Conservation (phyloP, 352 stramenopile species). For the Phytophthora citrophthora region DNA sequence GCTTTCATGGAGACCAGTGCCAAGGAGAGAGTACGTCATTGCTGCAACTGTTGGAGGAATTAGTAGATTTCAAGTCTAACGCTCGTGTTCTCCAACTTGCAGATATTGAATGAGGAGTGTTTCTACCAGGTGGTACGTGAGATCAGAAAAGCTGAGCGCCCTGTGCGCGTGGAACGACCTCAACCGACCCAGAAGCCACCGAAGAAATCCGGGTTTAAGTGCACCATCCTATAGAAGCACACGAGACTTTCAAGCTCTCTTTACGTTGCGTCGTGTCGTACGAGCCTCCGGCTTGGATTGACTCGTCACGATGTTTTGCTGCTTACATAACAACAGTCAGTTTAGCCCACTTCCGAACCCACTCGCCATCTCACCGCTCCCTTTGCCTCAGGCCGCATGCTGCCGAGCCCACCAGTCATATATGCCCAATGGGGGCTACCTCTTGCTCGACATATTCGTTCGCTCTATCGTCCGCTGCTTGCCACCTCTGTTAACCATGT, state of each 20-base stretch:
- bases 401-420: neutral
- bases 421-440: neutral
- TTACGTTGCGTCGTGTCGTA: slow-evolving; percentile 27
- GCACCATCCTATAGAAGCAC: slow-evolving; percentile 57
- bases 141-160: slow-evolving; percentile 83
- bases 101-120: slow-evolving; percentile 91
- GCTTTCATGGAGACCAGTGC: slow-evolving; percentile 90
- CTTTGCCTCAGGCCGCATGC: slow-evolving; percentile 11
- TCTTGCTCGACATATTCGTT: slow-evolving; percentile 22
- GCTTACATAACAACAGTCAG: slow-evolving; percentile 46
- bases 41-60: neutral
- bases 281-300: slow-evolving; percentile 14
- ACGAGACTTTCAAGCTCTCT: slow-evolving; percentile 19
- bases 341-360: slow-evolving; percentile 40
- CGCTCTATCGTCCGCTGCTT: slow-evolving; percentile 19
- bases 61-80: slow-evolving; percentile 6
- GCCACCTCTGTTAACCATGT: slow-evolving; percentile 4
- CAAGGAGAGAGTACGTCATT: slow-evolving; percentile 77
- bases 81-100: neutral
- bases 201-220: slow-evolving; percentile 73
- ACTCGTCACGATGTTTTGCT: slow-evolving; percentile 35
- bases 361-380: slow-evolving; percentile 19
- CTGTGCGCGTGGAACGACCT: slow-evolving; percentile 49
- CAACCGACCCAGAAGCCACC: slow-evolving; percentile 60
- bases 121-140: slow-evolving; percentile 91